Percentiles rank a stretch among this genome's conserved stretches.
These are phyloP conservation scores for Metschnikowia picachoensis DNA, from an alignment of 805 yeast genomes.

Conservation along the genomic window DNA sequence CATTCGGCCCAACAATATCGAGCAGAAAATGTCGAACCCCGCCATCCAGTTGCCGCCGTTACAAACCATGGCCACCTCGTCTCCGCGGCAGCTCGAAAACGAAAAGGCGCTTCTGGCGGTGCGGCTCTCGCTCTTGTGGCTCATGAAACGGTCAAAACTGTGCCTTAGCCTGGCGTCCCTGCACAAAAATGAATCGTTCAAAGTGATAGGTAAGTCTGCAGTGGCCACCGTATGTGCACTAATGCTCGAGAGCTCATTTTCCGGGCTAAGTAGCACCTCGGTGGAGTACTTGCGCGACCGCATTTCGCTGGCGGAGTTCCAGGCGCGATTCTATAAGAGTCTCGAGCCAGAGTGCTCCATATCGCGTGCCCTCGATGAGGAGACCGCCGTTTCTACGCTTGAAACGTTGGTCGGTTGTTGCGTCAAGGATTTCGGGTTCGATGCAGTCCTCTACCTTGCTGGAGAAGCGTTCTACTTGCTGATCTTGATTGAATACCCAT, in stretches of 20 bases:
- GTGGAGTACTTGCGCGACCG: constrained; percentile 47
- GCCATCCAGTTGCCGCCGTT: constrained; percentile 13
- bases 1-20: constrained; percentile 33
- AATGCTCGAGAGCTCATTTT: constrained; percentile 61
- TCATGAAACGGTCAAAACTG: constrained; percentile 58
- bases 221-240: constrained; percentile 53
- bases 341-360: constrained; percentile 40
- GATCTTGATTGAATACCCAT: constrained; percentile 61
- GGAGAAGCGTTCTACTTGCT: constrained; percentile 65
- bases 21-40: constrained; percentile 3
- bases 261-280: constrained; percentile 50
- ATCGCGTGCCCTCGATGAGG: constrained; percentile 40
- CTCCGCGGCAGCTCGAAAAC: constrained; percentile 5
- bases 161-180: constrained; percentile 46
- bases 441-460: constrained; percentile 57
- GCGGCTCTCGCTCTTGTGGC: constrained; percentile 12
- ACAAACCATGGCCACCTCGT: not conserved
- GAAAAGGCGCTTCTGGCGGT: constrained; percentile 10
- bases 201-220: constrained; percentile 54
- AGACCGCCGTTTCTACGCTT: constrained; percentile 51
- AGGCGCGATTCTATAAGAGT: constrained; percentile 45
- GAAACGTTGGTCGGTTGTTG: constrained; percentile 64
- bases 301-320: constrained; percentile 37
- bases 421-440: constrained; percentile 78
- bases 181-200: constrained; percentile 35